Evolutionary conservation across 345 rosid genomes (phyloP).

Genomic region (Trapa incisa): DNA sequence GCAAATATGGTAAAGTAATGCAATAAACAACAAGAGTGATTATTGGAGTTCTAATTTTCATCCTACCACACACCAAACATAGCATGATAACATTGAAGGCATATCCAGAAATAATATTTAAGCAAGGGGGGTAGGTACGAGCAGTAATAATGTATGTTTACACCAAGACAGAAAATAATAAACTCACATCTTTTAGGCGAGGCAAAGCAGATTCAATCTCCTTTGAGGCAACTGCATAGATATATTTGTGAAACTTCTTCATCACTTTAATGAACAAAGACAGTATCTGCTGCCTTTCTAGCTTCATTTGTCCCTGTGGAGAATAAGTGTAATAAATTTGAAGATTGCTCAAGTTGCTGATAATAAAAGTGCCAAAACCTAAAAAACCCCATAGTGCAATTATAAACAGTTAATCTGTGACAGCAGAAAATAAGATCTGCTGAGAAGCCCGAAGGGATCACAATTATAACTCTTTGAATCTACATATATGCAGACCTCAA

Average conservation of each 20-base stretch:
- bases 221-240: constrained; percentile 44
- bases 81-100: not conserved
- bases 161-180: not conserved
- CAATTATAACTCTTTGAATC: not conserved
- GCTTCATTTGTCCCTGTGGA: constrained; percentile 72
- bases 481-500: constrained; percentile 45
- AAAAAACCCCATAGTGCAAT: not conserved
- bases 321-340: constrained; percentile 9
- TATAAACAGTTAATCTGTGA: not conserved
- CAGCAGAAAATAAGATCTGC: not conserved
- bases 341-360: not conserved
- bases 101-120: not conserved
- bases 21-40: no score
- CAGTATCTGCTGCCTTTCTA: constrained; percentile 61
- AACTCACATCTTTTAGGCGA: constrained; percentile 70
- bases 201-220: constrained; percentile 54
- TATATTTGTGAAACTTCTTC: constrained; percentile 61
- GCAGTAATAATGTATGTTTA: not conserved
- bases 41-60: not conserved
- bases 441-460: not conserved
- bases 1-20: not conserved
- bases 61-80: no score
- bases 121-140: no score
- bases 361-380: not conserved
- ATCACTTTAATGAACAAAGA: constrained; percentile 58